Evolutionary conservation across 2,329 filamentous ascomycete species (phyloP).

Genomic region (Alternaria infectoria): DNA sequence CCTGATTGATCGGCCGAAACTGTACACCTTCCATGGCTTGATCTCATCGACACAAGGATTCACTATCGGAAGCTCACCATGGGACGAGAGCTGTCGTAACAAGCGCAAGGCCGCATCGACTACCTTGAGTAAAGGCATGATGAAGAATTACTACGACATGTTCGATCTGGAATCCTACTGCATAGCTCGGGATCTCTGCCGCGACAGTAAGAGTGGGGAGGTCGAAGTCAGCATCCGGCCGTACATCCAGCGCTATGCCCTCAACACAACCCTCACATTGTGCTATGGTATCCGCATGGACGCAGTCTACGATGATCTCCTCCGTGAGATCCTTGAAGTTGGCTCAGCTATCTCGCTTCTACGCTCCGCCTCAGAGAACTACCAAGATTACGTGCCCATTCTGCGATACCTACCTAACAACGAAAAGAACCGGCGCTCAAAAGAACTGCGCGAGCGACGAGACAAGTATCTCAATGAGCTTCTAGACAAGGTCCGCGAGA

Average conservation of each 20-base stretch:
- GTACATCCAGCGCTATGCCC: constrained; percentile 61
- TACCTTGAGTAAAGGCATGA: constrained; percentile 54
- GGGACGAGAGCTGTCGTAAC: constrained; percentile 61
- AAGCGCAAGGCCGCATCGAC: constrained; percentile 60
- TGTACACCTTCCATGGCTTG: constrained; percentile 62
- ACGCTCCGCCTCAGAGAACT: constrained; percentile 60
- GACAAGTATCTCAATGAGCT: constrained; percentile 59
- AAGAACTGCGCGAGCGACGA: constrained; percentile 55
- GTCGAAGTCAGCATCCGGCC: constrained; percentile 56
- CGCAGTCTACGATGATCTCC: constrained; percentile 57
- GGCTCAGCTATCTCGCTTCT: constrained; percentile 60
- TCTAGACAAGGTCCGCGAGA: constrained; percentile 58
- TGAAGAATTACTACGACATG: constrained; percentile 60
- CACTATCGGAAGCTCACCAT: constrained; percentile 61
- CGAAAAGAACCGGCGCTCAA: constrained; percentile 56
- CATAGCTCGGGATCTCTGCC: constrained; percentile 56
- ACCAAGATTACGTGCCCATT: constrained; percentile 61
- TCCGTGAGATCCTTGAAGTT: constrained; percentile 61
- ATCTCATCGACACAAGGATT: constrained; percentile 59
- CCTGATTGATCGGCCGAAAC: constrained; percentile 57
- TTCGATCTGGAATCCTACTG: constrained; percentile 61
- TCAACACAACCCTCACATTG: constrained; percentile 62
- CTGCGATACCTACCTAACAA: constrained; percentile 60
- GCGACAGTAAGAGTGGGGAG: constrained; percentile 52
- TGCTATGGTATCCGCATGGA: constrained; percentile 65